Evolutionary conservation across 495 filamentous ascomycete genomes (phyloP), one percentile per base, ranked within the genome.

Genomic region (Penicillium fimorum): DNA sequence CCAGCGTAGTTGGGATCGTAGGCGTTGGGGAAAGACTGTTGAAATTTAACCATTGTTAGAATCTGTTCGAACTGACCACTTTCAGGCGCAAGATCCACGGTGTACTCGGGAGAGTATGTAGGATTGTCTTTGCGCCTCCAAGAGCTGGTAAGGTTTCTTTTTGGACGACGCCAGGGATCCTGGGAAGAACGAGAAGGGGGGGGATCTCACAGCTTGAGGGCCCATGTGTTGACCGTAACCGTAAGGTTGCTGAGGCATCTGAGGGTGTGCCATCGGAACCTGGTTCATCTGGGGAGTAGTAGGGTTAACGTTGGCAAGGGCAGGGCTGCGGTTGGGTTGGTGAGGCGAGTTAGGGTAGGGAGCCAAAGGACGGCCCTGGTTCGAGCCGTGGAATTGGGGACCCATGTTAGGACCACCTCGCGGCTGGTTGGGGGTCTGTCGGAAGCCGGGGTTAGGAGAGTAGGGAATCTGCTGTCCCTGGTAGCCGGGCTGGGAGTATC

Each of bases 241-340:
- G 61, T 84, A 89, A 18, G 71, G 75, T 66, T 85, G 82, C 17
- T 74, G 72, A 27, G 75, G 70, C 78, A 82, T 78, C 68, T 82
- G 75, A 35, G 78, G 70, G 64, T 77, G 80, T 18, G 80, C 72
- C 78, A 86, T 82, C 10, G 79, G 77, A 30, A 82, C 73, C 38
- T 75, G 78, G 58, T 76, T 76, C 83, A 90, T 87, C 65, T 86
- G 84, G 13, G 89, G 87, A 6, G 86, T 86, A 35, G 79, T 80
- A 13, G 86, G 86, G 60, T 91, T 84, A 4, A 85, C 83, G 50
- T 80, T 82, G 45, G 83, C 73, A 17, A 88, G 69, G 9, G 86
- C 87, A 5, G 92, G 92, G 70, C 90, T 96, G 48, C 89, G 84
- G 64, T 75, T 78, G 33, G 79, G 71, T 53, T 83, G 82, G 52